Percentiles rank a stretch among this genome's conserved stretches.
phyloP scores from a whole-genome alignment of 176 grass and related monocot species.

The Calamus simplicifolius region DNA sequence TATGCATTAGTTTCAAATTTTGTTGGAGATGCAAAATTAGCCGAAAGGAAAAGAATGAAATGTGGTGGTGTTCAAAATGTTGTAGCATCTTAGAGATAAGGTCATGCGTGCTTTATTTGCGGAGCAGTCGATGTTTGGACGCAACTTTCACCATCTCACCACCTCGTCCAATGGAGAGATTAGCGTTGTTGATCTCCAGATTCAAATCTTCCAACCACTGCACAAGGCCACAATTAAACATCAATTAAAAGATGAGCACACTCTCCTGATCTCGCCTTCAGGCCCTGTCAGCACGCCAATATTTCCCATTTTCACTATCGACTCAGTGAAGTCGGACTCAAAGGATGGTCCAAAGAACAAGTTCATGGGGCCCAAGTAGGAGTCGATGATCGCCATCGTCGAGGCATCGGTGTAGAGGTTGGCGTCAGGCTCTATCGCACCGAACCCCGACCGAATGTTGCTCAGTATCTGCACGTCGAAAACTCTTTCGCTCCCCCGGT shows the following conservation, averaged over 20 bases:
- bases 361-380: constrained; percentile 47
- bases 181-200: no score
- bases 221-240: no score
- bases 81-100: no score
- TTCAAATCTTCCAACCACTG: no score
- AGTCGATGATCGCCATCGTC: constrained; percentile 64
- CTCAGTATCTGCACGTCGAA: constrained; percentile 73
- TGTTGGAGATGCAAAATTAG: no score
- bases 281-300: constrained; percentile 45
- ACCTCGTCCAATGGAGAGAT: no score
- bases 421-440: constrained; percentile 64
- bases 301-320: constrained; percentile 72
- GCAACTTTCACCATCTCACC: no score
- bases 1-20: no score
- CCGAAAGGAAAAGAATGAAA: no score
- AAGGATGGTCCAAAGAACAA: constrained; percentile 49
- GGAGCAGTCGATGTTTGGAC: no score
- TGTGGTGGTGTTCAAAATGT: no score
- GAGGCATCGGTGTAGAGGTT: constrained; percentile 55
- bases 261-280: constrained; percentile 52
- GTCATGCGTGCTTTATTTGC: no score
- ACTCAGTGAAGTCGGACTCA: constrained; percentile 54
- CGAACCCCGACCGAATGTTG: constrained; percentile 75
- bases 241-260: constrained; percentile 84
- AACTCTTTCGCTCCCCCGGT: constrained; percentile 46